Evolutionary conservation across 2,329 filamentous ascomycete genomes (phyloP), one percentile per base, ranked within the genome.

Genomic region (Remersonia thermophila): DNA sequence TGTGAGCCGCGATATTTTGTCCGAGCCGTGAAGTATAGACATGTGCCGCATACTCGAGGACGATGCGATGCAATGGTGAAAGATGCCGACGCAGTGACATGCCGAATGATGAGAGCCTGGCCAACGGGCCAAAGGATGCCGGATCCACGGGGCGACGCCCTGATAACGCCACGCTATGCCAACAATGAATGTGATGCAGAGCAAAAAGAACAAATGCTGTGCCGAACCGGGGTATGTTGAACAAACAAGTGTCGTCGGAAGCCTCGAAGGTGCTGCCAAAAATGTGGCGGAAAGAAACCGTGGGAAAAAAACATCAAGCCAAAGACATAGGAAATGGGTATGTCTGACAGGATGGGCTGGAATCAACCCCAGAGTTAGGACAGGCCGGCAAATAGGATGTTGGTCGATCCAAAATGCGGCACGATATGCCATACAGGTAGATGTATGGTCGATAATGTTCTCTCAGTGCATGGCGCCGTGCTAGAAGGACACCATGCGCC

Each of bases 401-500:
- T 33, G 18, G 37, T 33, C 26, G n/a, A n/a, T n/a, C n/a, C n/a
- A n/a, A n/a, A n/a, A n/a, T n/a, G n/a, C n/a, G n/a, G n/a, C n/a
- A n/a, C n/a, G n/a, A n/a, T n/a, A n/a, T n/a, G n/a, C n/a, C n/a
- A n/a, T n/a, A n/a, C n/a, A n/a, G n/a, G n/a, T n/a, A n/a, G n/a
- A n/a, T n/a, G n/a, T n/a, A n/a, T n/a, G 17, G 10, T 10, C 7
- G 20, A 13, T 18, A 25, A n/a, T 30, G 37, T 25, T 23, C 13
- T 5, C 17, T 23, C n/a, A n/a, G n/a, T n/a, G n/a, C n/a, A n/a
- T n/a, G n/a, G n/a, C 20, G 5, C 5, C 5, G 20, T 23, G 28
- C 67, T 59, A 80, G 54, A 76, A 80, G 9, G 76, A 80, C 35
- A 69, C 73, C 69, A 79, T 74, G 35, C 76, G 72, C 51, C 73